A percentile compares a stretch with the other conserved stretches of the same genome.
Evolutionary conservation across 169 alveolate species (phyloP).

Genomic region (Besnoitia besnoiti): DNA sequence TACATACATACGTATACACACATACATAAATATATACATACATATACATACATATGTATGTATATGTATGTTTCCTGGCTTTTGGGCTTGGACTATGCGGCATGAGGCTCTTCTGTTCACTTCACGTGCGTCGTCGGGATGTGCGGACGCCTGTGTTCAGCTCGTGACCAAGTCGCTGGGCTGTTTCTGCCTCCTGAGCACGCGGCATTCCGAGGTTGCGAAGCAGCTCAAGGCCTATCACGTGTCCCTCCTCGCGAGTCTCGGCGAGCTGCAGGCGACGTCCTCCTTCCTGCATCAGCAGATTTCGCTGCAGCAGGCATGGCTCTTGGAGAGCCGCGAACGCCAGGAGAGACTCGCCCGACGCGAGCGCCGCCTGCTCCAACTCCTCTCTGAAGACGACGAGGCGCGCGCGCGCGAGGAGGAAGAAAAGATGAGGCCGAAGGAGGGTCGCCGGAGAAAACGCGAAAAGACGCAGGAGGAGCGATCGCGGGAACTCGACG

Average conservation of each 20-base stretch:
- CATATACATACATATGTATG: too few relatives aligned
- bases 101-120: not conserved
- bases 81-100: too few relatives aligned
- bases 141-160: slow-evolving; percentile 20
- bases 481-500: not conserved
- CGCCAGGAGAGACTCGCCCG: not conserved
- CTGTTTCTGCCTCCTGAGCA: slow-evolving; percentile 60
- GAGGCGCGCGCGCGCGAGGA: not conserved
- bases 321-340: slow-evolving; percentile 14
- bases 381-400: not conserved
- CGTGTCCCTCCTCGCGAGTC: slow-evolving; percentile 38
- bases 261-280: slow-evolving; percentile 51
- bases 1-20: not conserved
- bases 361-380: slow-evolving; percentile 12
- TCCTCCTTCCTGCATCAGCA: slow-evolving; percentile 55
- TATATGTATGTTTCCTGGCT: too few relatives aligned
- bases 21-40: too few relatives aligned
- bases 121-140: not conserved
- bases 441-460: not conserved
- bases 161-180: slow-evolving; percentile 55
- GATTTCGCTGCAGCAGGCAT: slow-evolving; percentile 41
- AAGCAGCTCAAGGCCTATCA: slow-evolving; percentile 57
- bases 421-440: slow-evolving; percentile 5
- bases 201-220: slow-evolving; percentile 45
- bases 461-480: not conserved